These are phyloP conservation scores for Saposhnikovia divaricata DNA, from an alignment of 129 eudicot species.

Conservation along the genomic window DNA sequence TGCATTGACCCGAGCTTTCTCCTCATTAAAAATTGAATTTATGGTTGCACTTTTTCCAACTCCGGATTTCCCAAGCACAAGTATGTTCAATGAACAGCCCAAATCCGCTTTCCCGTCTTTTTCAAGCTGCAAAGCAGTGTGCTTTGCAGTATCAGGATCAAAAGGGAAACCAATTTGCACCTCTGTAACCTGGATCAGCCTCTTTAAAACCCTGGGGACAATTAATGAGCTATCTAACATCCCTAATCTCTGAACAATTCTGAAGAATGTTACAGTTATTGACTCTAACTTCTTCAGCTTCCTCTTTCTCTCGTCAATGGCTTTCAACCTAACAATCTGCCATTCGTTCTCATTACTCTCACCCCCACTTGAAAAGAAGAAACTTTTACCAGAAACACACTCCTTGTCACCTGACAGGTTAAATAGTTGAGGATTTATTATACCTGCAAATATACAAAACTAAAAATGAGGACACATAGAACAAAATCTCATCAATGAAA, in stretches of 20 bases:
- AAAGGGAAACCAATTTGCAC: constrained; percentile 28
- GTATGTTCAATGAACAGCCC: constrained; percentile 35
- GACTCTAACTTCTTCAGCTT: constrained; percentile 35
- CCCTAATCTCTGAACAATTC: constrained; percentile 49
- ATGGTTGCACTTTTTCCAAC: constrained; percentile 59
- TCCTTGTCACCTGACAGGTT: too few relatives aligned
- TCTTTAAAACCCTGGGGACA: constrained; percentile 36
- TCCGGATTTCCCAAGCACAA: constrained; percentile 47
- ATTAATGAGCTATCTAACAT: constrained; percentile 27
- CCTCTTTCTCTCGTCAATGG: constrained; percentile 27
- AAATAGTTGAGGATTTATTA: too few relatives aligned
- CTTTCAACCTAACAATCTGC: too few relatives aligned
- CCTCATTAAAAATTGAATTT: constrained; percentile 42
- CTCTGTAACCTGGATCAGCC: constrained; percentile 37
- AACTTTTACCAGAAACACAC: too few relatives aligned
- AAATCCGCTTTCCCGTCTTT: constrained; percentile 29
- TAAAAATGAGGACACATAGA: too few relatives aligned
- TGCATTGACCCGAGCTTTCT: constrained; percentile 35
- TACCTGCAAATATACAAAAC: too few relatives aligned
- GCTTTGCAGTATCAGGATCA: constrained; percentile 39
- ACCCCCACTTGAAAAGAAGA: too few relatives aligned
- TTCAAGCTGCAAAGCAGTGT: constrained; percentile 39
- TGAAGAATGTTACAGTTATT: constrained; percentile 39
- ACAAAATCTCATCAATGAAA: too few relatives aligned
- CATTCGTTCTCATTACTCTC: too few relatives aligned